A percentile compares a stretch with the other conserved stretches of the same genome.
These are phyloP conservation scores for Hypomyces perniciosus DNA, from an alignment of 2,329 filamentous ascomycete species.

Conservation along the genomic window DNA sequence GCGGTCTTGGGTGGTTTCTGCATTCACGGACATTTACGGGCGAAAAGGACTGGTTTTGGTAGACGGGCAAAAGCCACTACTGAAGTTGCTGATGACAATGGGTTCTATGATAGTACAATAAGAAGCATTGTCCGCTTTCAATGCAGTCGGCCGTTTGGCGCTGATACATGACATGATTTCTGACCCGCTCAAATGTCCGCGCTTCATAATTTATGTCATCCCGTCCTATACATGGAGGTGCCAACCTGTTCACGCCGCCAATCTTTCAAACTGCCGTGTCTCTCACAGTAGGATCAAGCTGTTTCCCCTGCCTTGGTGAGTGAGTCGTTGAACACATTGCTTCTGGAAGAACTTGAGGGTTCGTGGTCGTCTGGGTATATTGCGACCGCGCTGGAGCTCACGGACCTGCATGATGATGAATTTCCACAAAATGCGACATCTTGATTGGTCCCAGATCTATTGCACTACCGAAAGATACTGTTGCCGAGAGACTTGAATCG, in stretches of 20 bases:
- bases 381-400: not conserved
- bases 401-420: not conserved
- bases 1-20: constrained; percentile 47
- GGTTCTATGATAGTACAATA: constrained; percentile 40
- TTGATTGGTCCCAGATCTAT: not conserved
- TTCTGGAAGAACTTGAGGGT: too few species aligned
- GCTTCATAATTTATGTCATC: not conserved
- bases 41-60: constrained; percentile 54
- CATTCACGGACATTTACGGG: constrained; percentile 52
- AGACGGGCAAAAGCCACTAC: constrained; percentile 39
- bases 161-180: not conserved
- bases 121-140: constrained; percentile 31
- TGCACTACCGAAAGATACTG: not conserved
- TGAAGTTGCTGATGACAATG: constrained; percentile 41
- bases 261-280: too few species aligned
- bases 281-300: too few species aligned
- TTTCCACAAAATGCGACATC: not conserved
- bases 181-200: not conserved
- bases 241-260: too few species aligned
- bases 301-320: too few species aligned
- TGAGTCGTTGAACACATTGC: too few species aligned
- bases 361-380: not conserved
- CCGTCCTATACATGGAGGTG: too few species aligned
- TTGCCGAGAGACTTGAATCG: not conserved
- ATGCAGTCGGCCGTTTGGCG: constrained; percentile 1